Conservation (phyloP, 768 basidiomycete genomes). For the Hortiboletus flavorubellus region DNA sequence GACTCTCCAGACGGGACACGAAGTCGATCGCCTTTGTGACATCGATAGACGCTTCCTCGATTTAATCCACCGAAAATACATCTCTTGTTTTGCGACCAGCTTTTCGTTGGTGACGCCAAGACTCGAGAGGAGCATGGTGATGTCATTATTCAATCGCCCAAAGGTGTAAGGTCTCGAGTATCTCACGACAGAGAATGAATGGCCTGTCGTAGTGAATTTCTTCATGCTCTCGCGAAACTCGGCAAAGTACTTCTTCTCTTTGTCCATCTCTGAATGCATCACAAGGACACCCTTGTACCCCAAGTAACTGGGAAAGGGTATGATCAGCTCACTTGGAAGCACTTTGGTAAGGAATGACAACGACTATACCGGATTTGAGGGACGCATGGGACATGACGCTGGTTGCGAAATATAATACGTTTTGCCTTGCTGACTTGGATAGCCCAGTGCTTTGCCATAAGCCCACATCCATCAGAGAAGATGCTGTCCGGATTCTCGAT, state of each 20-base stretch:
- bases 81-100: constrained; percentile 51
- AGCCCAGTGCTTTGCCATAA: constrained; percentile 53
- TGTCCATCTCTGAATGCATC: constrained; percentile 59
- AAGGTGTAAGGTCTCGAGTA: no score
- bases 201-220: no score
- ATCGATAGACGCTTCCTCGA: constrained; percentile 44
- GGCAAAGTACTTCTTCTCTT: constrained; percentile 42
- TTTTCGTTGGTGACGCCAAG: constrained; percentile 57
- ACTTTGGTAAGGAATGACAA: not conserved
- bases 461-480: constrained; percentile 69
- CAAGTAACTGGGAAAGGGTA: constrained; percentile 44
- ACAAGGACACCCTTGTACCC: no score
- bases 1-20: constrained; percentile 46
- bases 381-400: constrained; percentile 57
- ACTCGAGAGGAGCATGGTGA: constrained; percentile 62
- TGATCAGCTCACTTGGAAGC: not conserved
- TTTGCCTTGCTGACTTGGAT: constrained; percentile 51
- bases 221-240: constrained; percentile 57
- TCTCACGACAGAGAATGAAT: no score
- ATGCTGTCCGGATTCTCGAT: constrained; percentile 53
- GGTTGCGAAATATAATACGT: constrained; percentile 50
- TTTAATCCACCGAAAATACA: constrained; percentile 63
- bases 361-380: constrained; percentile 55
- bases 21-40: constrained; percentile 53
- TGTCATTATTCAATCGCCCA: constrained; percentile 66